Conservation (phyloP, 2,329 filamentous ascomycete genomes). For the Xylariales sp. region DNA sequence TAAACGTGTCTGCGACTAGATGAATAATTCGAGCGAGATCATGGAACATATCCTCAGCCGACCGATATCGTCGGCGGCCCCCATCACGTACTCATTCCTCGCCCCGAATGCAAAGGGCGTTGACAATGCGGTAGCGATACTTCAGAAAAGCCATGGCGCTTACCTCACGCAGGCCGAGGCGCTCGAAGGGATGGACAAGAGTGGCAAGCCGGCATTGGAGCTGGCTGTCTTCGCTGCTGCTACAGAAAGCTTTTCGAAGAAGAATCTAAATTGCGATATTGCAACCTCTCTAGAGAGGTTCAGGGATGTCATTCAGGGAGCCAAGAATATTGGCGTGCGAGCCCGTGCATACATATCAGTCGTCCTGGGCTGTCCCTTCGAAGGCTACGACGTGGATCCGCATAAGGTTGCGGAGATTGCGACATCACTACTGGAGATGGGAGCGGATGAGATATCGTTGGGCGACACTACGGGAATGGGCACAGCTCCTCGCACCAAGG, state of each 20-base stretch:
- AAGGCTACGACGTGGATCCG: conserved; percentile 60
- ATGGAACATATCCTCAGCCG: conserved; percentile 61
- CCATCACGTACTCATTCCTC: conserved; percentile 74
- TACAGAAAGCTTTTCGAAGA: conserved; percentile 73
- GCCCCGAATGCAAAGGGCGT: conserved; percentile 73
- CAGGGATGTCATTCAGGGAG: conserved; percentile 62
- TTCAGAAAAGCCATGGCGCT: conserved; percentile 45
- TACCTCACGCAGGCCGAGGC: conserved; percentile 48
- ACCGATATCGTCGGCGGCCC: conserved; percentile 46
- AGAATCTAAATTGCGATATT: conserved; percentile 79
- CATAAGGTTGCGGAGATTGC: conserved; percentile 62
- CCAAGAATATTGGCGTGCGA: conserved; percentile 59
- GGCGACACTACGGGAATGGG: conserved; percentile 92
- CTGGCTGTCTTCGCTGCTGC: conserved; percentile 79
- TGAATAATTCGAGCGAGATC: conserved; percentile 74
- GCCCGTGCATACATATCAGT: conserved; percentile 79
- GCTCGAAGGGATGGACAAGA: conserved; percentile 29
- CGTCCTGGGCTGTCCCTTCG: conserved; percentile 75
- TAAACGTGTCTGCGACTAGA: no score
- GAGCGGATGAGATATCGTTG: conserved; percentile 84
- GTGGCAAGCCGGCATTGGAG: conserved; percentile 52
- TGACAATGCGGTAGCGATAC: conserved; percentile 52
- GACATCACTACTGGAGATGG: conserved; percentile 70
- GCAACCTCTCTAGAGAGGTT: conserved; percentile 68
- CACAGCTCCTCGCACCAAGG: conserved; percentile 41